A percentile compares a stretch with the other conserved stretches of the same genome.
phyloP scores from a whole-genome alignment of 2,329 filamentous ascomycete species.

The Stemphylium vesicarium region DNA sequence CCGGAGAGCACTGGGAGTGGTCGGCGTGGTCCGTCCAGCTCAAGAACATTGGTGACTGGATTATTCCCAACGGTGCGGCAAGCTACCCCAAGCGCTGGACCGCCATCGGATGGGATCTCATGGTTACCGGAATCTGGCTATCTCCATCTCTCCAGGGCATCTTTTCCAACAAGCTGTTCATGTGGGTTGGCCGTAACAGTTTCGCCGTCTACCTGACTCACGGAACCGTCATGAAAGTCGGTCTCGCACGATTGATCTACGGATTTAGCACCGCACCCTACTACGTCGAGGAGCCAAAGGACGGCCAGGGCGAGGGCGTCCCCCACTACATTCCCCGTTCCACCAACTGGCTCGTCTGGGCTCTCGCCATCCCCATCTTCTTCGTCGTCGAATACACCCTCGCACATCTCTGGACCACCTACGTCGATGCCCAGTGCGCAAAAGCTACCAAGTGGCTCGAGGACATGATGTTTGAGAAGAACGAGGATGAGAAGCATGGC shows the following conservation, averaged over 20 bases:
- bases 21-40: constrained; percentile 57
- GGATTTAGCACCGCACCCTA: constrained; percentile 57
- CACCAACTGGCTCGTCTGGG: constrained; percentile 47
- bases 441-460: constrained; percentile 57
- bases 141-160: constrained; percentile 57
- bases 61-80: constrained; percentile 57
- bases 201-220: constrained; percentile 64
- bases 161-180: constrained; percentile 58
- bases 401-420: constrained; percentile 59
- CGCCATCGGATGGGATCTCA: constrained; percentile 57
- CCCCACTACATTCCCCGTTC: constrained; percentile 54
- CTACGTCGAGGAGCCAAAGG: constrained; percentile 48
- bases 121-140: constrained; percentile 59
- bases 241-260: constrained; percentile 61
- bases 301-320: constrained; percentile 45
- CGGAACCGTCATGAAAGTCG: constrained; percentile 60
- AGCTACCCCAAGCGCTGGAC: constrained; percentile 53
- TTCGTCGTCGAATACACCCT: constrained; percentile 55
- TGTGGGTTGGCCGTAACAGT: constrained; percentile 62
- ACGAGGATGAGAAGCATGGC: constrained; percentile 49
- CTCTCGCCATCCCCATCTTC: constrained; percentile 55
- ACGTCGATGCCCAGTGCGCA: constrained; percentile 60
- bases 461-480: constrained; percentile 55
- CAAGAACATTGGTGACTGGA: constrained; percentile 49
- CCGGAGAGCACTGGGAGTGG: constrained; percentile 59